Conservation (phyloP, 208 protist genomes). For the Phytomonas francai region DNA sequence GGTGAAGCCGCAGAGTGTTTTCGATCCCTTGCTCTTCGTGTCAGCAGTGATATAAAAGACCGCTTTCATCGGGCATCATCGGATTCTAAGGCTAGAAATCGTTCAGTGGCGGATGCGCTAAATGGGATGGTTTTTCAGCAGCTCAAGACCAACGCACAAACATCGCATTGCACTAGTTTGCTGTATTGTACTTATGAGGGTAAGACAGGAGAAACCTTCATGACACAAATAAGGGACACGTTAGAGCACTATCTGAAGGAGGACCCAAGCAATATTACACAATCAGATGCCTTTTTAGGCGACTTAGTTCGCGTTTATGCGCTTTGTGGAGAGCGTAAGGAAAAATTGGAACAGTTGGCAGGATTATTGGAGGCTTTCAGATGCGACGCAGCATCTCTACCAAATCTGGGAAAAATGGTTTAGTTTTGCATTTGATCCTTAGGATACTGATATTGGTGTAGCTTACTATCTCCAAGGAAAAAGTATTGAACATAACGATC, state of each 20-base stretch:
- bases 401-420: conserved; percentile 28
- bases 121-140: conserved; percentile 27
- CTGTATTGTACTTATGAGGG: conserved; percentile 29
- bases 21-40: conserved; percentile 14
- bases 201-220: conserved; percentile 14
- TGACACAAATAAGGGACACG: conserved; percentile 20
- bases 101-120: not conserved
- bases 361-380: conserved; percentile 74
- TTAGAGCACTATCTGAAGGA: conserved; percentile 54
- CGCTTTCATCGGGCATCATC: not conserved
- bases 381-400: conserved; percentile 44
- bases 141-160: conserved; percentile 44
- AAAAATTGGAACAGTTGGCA: conserved; percentile 36
- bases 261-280: conserved; percentile 42
- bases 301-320: conserved; percentile 76
- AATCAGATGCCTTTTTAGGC: conserved; percentile 63
- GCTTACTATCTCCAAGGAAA: not conserved
- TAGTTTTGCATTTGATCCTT: not conserved
- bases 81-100: not conserved
- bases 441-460: conserved; percentile 3
- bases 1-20: conserved; percentile 33
- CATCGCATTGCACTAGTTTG: conserved; percentile 54
- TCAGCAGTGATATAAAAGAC: conserved; percentile 5
- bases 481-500: not conserved
- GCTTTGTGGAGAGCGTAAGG: conserved; percentile 38